phyloP scores from a whole-genome alignment of 805 yeast genomes.

The Jamesozyma piceae region DNA sequence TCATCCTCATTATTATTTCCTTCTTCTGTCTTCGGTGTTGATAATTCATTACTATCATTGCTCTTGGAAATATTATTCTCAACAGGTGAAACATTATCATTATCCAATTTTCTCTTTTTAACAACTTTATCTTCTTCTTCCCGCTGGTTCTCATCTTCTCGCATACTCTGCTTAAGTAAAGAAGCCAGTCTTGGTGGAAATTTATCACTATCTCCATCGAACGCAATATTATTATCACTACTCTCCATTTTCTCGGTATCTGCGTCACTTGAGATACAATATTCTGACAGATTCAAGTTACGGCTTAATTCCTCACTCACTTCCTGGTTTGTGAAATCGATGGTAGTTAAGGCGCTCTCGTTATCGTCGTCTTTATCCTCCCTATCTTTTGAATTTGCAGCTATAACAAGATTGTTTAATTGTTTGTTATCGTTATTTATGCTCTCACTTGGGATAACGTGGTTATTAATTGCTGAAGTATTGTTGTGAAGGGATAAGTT shows the following conservation, averaged over 20 bases:
- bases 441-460: too few relatives aligned
- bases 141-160: slow-evolving; percentile 1
- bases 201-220: slow-evolving; percentile 10
- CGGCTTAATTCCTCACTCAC: slow-evolving; percentile 35
- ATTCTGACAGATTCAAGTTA: slow-evolving; percentile 38
- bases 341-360: slow-evolving; percentile 21
- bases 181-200: slow-evolving; percentile 16
- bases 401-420: background rate
- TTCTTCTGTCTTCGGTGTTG: slow-evolving; percentile 1
- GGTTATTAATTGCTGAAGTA: background rate
- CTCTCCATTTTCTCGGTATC: slow-evolving; percentile 81
- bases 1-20: slow-evolving; percentile 16
- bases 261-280: slow-evolving; percentile 54
- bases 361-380: slow-evolving; percentile 9
- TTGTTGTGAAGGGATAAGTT: background rate
- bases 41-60: background rate
- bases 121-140: slow-evolving; percentile 13
- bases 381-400: background rate
- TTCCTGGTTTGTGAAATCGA: slow-evolving; percentile 15
- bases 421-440: background rate
- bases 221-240: slow-evolving; percentile 10
- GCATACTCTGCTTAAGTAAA: background rate
- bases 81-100: background rate
- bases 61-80: background rate
- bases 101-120: slow-evolving; percentile 1